These are phyloP conservation scores for Chytriomyces sp. DNA, from an alignment of 192 early-diverging fungal species.

Conservation along the genomic window DNA sequence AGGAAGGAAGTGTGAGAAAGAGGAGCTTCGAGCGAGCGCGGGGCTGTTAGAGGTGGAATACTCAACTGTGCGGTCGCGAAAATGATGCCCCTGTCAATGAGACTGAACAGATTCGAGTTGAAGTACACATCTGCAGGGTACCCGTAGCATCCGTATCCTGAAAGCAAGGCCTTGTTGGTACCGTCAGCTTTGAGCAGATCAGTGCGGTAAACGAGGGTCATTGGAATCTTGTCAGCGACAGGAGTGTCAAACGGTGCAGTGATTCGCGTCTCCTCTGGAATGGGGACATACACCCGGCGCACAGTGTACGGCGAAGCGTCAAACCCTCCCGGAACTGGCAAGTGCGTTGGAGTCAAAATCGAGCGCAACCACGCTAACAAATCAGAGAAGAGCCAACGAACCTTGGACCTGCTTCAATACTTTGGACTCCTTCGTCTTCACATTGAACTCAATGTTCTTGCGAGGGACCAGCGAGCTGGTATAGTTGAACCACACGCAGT, in stretches of 20 bases:
- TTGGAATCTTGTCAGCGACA: slow-evolving; percentile 38
- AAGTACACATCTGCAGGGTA: slow-evolving; percentile 39
- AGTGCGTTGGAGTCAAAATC: background rate
- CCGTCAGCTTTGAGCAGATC: slow-evolving; percentile 39
- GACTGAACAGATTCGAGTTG: slow-evolving; percentile 24
- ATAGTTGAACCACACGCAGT: slow-evolving; percentile 43
- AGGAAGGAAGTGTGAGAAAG: background rate
- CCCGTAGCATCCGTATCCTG: slow-evolving; percentile 47
- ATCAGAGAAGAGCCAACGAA: background rate
- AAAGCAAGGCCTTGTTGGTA: slow-evolving; percentile 40
- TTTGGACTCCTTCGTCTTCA: slow-evolving; percentile 30
- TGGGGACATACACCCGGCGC: slow-evolving; percentile 39
- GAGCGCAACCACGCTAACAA: too few species aligned
- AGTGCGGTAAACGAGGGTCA: slow-evolving; percentile 45
- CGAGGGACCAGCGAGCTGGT: slow-evolving; percentile 36
- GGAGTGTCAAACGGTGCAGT: slow-evolving; percentile 44
- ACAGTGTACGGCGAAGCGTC: slow-evolving; percentile 18
- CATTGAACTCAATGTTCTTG: slow-evolving; percentile 42
- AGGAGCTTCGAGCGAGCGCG: background rate
- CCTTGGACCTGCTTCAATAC: slow-evolving; percentile 34
- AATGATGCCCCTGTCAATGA: slow-evolving; percentile 49
- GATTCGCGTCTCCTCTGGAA: slow-evolving; percentile 28
- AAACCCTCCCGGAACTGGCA: slow-evolving; percentile 1
- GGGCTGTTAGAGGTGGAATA: slow-evolving; percentile 11
- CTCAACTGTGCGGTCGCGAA: slow-evolving; percentile 48